These are phyloP conservation scores for Cryphonectria parasitica DNA, from an alignment of 2,329 filamentous ascomycete species.

Conservation along the genomic window DNA sequence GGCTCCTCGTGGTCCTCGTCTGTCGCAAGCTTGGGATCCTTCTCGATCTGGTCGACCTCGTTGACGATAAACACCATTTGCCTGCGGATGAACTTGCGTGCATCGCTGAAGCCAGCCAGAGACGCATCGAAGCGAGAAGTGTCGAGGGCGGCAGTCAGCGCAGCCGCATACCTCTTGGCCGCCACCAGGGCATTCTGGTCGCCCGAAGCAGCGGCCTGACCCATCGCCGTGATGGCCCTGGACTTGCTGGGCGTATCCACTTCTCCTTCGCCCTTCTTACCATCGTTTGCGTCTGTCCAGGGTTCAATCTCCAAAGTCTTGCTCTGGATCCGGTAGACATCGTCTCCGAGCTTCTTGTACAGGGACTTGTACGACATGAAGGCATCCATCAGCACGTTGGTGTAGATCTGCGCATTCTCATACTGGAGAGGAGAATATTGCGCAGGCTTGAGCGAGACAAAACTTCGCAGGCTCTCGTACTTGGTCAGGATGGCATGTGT, in stretches of 20 bases:
- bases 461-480: slow-evolving; percentile 6
- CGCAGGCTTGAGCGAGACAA: not conserved
- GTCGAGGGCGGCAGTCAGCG: not conserved
- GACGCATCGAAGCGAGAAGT: not conserved
- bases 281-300: not conserved
- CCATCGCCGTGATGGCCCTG: not conserved
- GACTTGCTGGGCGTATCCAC: not conserved
- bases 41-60: slow-evolving; percentile 10
- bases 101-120: not conserved
- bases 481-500: slow-evolving; percentile 11
- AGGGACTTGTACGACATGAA: slow-evolving; percentile 8
- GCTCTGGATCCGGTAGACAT: slow-evolving; percentile 3
- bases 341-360: not conserved
- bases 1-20: slow-evolving; percentile 10
- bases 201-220: not conserved
- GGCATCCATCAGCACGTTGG: slow-evolving; percentile 5
- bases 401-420: slow-evolving; percentile 11
- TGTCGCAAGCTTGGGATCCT: slow-evolving; percentile 3
- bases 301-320: slow-evolving; percentile 4
- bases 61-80: slow-evolving; percentile 8
- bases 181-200: not conserved
- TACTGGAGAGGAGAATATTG: not conserved
- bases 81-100: slow-evolving; percentile 5
- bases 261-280: not conserved
- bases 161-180: not conserved